These are phyloP conservation scores for Tolypocladium tropicale DNA, from an alignment of 2,329 filamentous ascomycete species.

Conservation along the genomic window DNA sequence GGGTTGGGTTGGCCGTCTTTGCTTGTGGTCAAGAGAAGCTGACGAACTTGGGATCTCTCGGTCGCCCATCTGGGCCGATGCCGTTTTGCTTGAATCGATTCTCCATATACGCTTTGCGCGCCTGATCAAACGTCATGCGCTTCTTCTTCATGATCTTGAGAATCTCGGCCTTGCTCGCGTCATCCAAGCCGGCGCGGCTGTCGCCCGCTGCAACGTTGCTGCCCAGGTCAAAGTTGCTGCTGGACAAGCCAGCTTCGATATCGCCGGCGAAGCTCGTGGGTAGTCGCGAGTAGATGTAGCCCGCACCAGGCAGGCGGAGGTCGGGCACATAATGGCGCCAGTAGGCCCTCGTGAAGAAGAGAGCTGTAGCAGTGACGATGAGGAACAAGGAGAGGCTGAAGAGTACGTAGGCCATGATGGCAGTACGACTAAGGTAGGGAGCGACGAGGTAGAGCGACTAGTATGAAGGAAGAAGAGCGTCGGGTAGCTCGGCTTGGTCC, in stretches of 20 bases:
- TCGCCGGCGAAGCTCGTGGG: conserved; percentile 72
- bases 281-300: conserved; percentile 67
- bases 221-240: conserved; percentile 70
- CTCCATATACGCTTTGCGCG: conserved; percentile 76
- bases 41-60: conserved; percentile 89
- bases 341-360: conserved; percentile 69
- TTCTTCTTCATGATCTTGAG: conserved; percentile 83
- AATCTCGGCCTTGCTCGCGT: conserved; percentile 69
- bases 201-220: conserved; percentile 76
- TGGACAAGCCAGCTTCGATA: conserved; percentile 78
- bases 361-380: conserved; percentile 59
- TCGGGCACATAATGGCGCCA: conserved; percentile 67
- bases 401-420: conserved; percentile 67
- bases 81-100: conserved; percentile 76
- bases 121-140: conserved; percentile 81
- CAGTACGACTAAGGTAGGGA: background rate
- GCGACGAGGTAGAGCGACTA: background rate
- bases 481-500: background rate
- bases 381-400: conserved; percentile 66
- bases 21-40: conserved; percentile 50
- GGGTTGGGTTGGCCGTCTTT: background rate
- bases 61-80: conserved; percentile 79
- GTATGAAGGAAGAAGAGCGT: background rate
- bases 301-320: conserved; percentile 39
- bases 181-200: conserved; percentile 69